Base-by-base conservation (phyloP, 805 yeast species). In the Cyberlindnera meyerae region DNA sequence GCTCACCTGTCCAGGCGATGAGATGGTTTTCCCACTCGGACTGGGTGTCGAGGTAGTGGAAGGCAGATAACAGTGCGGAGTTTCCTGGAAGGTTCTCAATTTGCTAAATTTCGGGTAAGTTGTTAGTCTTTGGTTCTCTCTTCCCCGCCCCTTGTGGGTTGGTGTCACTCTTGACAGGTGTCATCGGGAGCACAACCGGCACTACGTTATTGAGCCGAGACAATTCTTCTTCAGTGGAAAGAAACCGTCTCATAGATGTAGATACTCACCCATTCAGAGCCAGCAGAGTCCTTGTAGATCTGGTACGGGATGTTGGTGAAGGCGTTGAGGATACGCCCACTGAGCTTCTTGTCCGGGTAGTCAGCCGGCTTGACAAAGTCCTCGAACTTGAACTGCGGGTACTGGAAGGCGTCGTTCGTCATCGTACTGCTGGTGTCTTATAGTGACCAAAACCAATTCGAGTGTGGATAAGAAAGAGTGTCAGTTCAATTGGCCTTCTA, bases 1-100 rank as follows among this genome's bases (percentile, higher is more conserved):
- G 67, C 59, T 88, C 97, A 31, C 98, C 98, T 0, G 97, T 84
- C 98, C 98, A 93, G 1, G 87, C 97, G 34, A 93, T 78, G 34
- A 86, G 63, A 47, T 87, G 85, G 31, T 89, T 80, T 44, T 88
- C 95, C 93, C 96, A 90, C 16, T 78, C 73, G 0, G 89, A 73
- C 31, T 77, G 75, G 39, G 73, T 73, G 34, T 66, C 69, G 35
- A 88, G 62, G 52, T 74, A 79, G 42, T 73, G 70, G 42, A 84
- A 73, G 13, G 94, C 77, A 4, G 95, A 79, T 52, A 82, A 80
- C 25, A 90, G 63, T 0, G 97, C 94, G 8, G 93, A 78, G 51
- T 85, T 84, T 2, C 97, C 97, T 8, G 93, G 70, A 11, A 79
- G 64, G 27, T 79, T 77, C 36, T 70, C 73, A 28, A 80, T 74